Conservation (phyloP, 805 yeast genomes). For the Candida ortonii region DNA sequence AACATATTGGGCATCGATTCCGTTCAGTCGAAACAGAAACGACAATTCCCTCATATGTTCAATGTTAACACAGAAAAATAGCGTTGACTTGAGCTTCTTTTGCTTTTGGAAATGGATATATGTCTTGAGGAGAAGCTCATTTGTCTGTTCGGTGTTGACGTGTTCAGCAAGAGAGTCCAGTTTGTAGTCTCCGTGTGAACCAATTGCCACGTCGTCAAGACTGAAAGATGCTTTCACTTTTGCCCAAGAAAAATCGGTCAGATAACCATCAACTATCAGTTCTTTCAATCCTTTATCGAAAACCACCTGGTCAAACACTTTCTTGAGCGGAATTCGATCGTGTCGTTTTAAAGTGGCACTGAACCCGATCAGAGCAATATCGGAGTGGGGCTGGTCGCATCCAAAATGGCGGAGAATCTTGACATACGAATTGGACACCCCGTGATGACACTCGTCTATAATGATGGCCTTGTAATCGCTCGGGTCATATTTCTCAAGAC, state of each 20-base stretch:
- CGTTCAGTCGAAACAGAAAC: slow-evolving; percentile 50
- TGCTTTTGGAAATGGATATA: slow-evolving; percentile 44
- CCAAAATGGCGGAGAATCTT: slow-evolving; percentile 58
- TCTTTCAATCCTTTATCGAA: slow-evolving; percentile 62
- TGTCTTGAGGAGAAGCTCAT: slow-evolving; percentile 52
- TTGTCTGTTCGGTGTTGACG: slow-evolving; percentile 53
- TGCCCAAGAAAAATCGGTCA: slow-evolving; percentile 67
- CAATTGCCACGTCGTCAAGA: slow-evolving; percentile 23
- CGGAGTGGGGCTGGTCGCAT: slow-evolving; percentile 39
- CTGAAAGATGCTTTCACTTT: slow-evolving; percentile 44
- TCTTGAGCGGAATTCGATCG: slow-evolving; percentile 61
- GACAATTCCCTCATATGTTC: slow-evolving; percentile 59
- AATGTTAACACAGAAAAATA: slow-evolving; percentile 76
- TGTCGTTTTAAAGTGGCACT: slow-evolving; percentile 82
- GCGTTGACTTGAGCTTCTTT: slow-evolving; percentile 52
- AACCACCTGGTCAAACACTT: slow-evolving; percentile 68
- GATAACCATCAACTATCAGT: slow-evolving; percentile 66
- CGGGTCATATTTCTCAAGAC: slow-evolving; percentile 56
- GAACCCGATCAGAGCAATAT: slow-evolving; percentile 70
- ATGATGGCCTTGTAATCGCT: slow-evolving; percentile 66
- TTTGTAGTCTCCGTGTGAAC: slow-evolving; percentile 51
- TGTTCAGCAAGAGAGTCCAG: slow-evolving; percentile 47
- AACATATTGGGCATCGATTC: slow-evolving; percentile 68
- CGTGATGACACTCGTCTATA: slow-evolving; percentile 92
- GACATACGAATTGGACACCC: slow-evolving; percentile 67